A percentile compares a stretch with the other conserved stretches of the same genome.
These are phyloP conservation scores for Pilobolus umbonatus DNA, from an alignment of 192 early-diverging fungal genomes.

Conservation along the genomic window DNA sequence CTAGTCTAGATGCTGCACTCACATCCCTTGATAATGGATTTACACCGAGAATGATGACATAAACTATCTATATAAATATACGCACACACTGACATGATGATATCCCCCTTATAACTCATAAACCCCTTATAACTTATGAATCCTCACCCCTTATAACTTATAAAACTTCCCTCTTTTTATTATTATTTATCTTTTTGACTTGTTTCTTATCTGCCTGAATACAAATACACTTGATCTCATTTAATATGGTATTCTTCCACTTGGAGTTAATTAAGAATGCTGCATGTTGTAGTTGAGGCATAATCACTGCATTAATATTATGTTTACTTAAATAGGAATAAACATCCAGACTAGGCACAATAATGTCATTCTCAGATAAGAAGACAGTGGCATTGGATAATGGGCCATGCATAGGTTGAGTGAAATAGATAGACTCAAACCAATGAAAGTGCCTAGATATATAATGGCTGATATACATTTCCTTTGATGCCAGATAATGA, in stretches of 20 bases:
- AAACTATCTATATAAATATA: not conserved
- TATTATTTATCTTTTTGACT: not conserved
- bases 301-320: constrained; percentile 35
- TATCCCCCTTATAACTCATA: not conserved
- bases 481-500: constrained; percentile 51
- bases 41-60: not conserved
- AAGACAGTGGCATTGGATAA: constrained; percentile 31
- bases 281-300: constrained; percentile 46
- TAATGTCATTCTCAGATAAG: constrained; percentile 41
- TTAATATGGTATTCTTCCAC: constrained; percentile 17
- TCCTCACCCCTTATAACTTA: not conserved
- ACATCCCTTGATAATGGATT: constrained; percentile 11
- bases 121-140: not conserved
- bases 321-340: constrained; percentile 33
- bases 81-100: not conserved
- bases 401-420: constrained; percentile 3
- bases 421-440: constrained; percentile 40
- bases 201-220: constrained; percentile 16
- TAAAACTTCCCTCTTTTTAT: not conserved
- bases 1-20: constrained; percentile 24
- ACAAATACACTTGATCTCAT: constrained; percentile 14
- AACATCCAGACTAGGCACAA: constrained; percentile 35
- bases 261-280: constrained; percentile 32
- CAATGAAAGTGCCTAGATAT: constrained; percentile 52
- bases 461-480: constrained; percentile 58